Base-by-base conservation (phyloP, 139 green algal species). In the Edaphochlamys debaryana region DNA sequence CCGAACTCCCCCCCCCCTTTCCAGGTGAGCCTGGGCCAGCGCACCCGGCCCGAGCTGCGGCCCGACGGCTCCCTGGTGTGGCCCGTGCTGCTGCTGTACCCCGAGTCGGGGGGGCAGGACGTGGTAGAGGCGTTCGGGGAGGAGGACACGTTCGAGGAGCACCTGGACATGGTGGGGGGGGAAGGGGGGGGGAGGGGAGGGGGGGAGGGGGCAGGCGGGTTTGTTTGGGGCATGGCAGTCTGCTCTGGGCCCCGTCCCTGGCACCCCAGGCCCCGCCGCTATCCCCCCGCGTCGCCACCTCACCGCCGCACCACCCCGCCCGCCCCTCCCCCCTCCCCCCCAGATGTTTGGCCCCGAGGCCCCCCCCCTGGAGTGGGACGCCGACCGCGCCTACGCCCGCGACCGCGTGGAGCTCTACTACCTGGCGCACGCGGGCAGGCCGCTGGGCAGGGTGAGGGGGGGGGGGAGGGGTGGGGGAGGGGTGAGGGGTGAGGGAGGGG, bases 11-110 rank as follows among this genome's bases (percentile, higher is more conserved):
- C n/a, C n/a, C n/a, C n/a, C n/a, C n/a, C n/a, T n/a, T n/a, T n/a
- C 11, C 69, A 80, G 80, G 56, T 86, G 2, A 74, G n/a, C 42
- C 56, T 74, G 25, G 80, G 60, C n/a, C n/a, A 56, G 9, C 69
- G 20, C 58, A 79, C n/a, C 22, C 91, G 90, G 86, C 93, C 95
- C 9, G 74, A 56, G 23, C 45, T 97, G 40, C 88, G 95, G 27
- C 75, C 67, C 4, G 82, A 92, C 2, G 89, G 91, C 20, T 36
- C 86, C 23, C 52, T 98, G 70, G 90, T 93, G 77, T 99, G 94
- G 94, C 96, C 96, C 0, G 91, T 96, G 62, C 58, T 99, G 79
- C 90, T 99, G 66, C 87, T 98, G 62, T 99, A 99, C 85, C 93
- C 94, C 0, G 95, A 99, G 83, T 85, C 68, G 48, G 94, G 94